A percentile compares a stretch with the other conserved stretches of the same genome.
Conservation (phyloP, 2,329 filamentous ascomycete species). For the Ophiognomonia clavigignenti-juglandacearum region DNA sequence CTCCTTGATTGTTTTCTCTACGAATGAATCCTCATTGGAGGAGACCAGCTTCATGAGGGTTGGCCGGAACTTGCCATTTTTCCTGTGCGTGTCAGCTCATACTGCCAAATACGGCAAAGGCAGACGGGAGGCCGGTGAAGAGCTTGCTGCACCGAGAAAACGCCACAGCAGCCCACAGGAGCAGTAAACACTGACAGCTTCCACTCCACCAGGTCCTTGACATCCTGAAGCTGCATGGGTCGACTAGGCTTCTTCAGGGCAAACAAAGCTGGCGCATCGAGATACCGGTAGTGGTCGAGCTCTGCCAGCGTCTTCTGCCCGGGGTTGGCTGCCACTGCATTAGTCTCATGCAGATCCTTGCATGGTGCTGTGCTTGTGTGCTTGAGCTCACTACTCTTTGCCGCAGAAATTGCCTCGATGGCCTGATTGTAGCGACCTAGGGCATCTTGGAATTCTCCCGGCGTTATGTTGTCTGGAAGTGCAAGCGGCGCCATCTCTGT, state of each 20-base stretch:
- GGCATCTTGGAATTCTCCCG: too few species aligned
- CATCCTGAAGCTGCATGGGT: constrained; percentile 50
- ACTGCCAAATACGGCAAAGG: neutral
- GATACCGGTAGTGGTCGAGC: constrained; percentile 58
- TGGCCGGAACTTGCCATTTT: constrained; percentile 58
- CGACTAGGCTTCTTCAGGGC: constrained; percentile 26
- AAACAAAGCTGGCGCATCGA: constrained; percentile 45
- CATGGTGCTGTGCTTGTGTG: neutral
- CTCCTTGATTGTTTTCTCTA: constrained; percentile 43
- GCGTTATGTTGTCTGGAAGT: too few species aligned
- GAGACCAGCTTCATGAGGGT: constrained; percentile 55
- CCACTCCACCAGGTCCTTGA: constrained; percentile 62
- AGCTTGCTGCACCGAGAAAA: neutral
- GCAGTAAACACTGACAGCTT: constrained; percentile 57
- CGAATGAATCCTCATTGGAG: constrained; percentile 49
- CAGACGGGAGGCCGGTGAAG: neutral
- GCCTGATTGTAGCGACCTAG: too few species aligned
- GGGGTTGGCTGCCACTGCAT: constrained; percentile 34
- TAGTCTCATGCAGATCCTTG: neutral
- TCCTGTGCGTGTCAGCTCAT: constrained; percentile 31
- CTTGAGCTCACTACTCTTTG: constrained; percentile 36
- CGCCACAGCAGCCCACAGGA: neutral
- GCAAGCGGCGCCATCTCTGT: too few species aligned
- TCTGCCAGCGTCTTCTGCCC: constrained; percentile 48
- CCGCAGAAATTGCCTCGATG: too few species aligned